Base-by-base conservation (phyloP, 2,329 filamentous ascomycete genomes). In the Tolypocladium pustulatum region DNA sequence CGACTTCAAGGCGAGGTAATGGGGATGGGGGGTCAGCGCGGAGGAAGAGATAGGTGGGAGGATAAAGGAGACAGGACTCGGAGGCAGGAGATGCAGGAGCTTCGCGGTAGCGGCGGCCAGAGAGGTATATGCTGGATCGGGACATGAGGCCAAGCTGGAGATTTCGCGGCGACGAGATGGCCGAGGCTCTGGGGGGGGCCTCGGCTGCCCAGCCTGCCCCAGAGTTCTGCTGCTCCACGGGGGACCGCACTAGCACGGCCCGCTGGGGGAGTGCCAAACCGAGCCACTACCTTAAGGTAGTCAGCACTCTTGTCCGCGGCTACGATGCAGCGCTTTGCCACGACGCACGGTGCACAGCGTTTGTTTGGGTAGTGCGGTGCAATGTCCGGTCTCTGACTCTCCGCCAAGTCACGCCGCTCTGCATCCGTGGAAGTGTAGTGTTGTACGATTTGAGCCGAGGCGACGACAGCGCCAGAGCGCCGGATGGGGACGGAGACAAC, bases 181-280 rank as follows among this genome's bases (percentile, higher is more conserved):
- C 49, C 62, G 63, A 63, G 63, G 63, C 57, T 58, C 56, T 13
- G 8, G 38, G 38, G 52, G 57, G 62, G 62, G 59, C 59, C 62
- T 60, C 61, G 62, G 62, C 54, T 59, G 38, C 38, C 38, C 38
- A n/a, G 38, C 38, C 1, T 41, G 59, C 60, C 56, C 61, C 62
- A 63, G 63, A 63, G 55, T 60, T 53, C 32, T 30, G 36, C 32
- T 30, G 36, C 32, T 32, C 25, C 40, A 53, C 53, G 51, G 17
- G 56, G 30, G 32, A 30, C 4, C 2, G 43, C 30, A 32, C 27
- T 52, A 52, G 49, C 30, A 52, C 17, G 27, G 49, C 49, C 49
- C 46, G 46, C 46, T 49, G 25, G 49, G n/a, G n/a, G 38, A 38
- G 15, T 40, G 41, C n/a, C 9, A 41, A 40, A n/a, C 17, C 6